Evolutionary conservation across 768 basidiomycete genomes (phyloP).

Genomic region (Mycena sanguinolenta): DNA sequence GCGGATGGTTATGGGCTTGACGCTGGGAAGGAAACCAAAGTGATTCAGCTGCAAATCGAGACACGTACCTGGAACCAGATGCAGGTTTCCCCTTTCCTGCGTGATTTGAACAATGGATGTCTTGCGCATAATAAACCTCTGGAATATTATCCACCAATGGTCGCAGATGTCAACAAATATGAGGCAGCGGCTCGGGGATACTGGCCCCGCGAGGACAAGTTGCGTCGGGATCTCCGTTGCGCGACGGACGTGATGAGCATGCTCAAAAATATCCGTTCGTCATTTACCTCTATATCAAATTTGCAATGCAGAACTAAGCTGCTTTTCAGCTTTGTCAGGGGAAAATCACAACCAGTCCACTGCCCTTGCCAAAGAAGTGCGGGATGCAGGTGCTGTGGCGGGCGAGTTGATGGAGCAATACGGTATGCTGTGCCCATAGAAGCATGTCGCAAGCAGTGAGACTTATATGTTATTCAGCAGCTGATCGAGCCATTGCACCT

Average conservation of each 20-base stretch:
- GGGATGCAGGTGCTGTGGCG: not conserved
- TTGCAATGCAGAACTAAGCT: no score
- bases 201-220: no score
- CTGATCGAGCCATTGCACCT: not conserved
- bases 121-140: slow-evolving; percentile 18
- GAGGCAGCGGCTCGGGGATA: slow-evolving; percentile 11
- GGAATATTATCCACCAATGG: slow-evolving; percentile 18
- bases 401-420: slow-evolving; percentile 24
- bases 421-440: not conserved
- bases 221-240: no score
- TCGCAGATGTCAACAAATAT: not conserved
- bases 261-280: no score
- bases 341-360: slow-evolving; percentile 7
- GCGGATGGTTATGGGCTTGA: not conserved
- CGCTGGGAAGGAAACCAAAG: not conserved
- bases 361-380: not conserved
- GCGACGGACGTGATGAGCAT: no score
- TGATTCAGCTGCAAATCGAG: not conserved
- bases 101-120: not conserved
- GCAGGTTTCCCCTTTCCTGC: not conserved
- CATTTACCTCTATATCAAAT: no score
- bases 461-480: not conserved
- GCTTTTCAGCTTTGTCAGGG: not conserved
- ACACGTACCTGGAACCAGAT: not conserved
- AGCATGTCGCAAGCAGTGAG: not conserved